A percentile compares a stretch with the other conserved stretches of the same genome.
These are phyloP conservation scores for Didymellaceae sp. DNA, from an alignment of 2,329 filamentous ascomycete genomes.

Conservation along the genomic window DNA sequence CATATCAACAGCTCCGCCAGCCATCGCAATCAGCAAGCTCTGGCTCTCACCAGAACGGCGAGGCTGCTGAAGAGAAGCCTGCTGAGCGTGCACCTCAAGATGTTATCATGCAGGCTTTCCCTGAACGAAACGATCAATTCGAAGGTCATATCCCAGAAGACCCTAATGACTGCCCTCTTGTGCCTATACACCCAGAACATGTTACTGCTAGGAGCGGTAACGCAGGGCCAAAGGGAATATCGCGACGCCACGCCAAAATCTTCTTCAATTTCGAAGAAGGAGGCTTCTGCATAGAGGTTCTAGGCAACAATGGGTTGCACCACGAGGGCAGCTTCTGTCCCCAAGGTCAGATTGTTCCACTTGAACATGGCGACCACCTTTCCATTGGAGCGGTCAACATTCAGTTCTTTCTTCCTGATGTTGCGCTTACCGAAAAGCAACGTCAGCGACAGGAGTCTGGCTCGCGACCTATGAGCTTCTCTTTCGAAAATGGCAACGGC, in stretches of 20 bases:
- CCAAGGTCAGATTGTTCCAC: slow-evolving; percentile 44
- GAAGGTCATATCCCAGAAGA: slow-evolving; percentile 64
- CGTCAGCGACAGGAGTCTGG: slow-evolving; percentile 58
- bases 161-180: slow-evolving; percentile 67
- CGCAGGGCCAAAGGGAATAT: slow-evolving; percentile 74
- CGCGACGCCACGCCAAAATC: slow-evolving; percentile 75
- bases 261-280: slow-evolving; percentile 68
- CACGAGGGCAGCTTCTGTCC: slow-evolving; percentile 36
- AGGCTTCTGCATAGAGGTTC: slow-evolving; percentile 69
- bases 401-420: slow-evolving; percentile 68
- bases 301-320: slow-evolving; percentile 71
- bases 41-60: slow-evolving; percentile 51
- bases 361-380: slow-evolving; percentile 70
- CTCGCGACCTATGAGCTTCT: slow-evolving; percentile 71
- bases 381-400: slow-evolving; percentile 76
- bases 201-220: slow-evolving; percentile 52
- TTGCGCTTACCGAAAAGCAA: slow-evolving; percentile 56
- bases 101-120: slow-evolving; percentile 46
- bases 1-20: slow-evolving; percentile 45
- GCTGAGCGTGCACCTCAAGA: slow-evolving; percentile 44
- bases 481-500: slow-evolving; percentile 69
- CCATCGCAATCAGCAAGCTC: slow-evolving; percentile 60
- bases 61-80: slow-evolving; percentile 33
- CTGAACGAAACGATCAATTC: slow-evolving; percentile 56
- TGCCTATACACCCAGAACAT: slow-evolving; percentile 72